Base-by-base conservation (phyloP, 2,329 filamentous ascomycete genomes). In the Teratosphaeria epicoccoides region DNA sequence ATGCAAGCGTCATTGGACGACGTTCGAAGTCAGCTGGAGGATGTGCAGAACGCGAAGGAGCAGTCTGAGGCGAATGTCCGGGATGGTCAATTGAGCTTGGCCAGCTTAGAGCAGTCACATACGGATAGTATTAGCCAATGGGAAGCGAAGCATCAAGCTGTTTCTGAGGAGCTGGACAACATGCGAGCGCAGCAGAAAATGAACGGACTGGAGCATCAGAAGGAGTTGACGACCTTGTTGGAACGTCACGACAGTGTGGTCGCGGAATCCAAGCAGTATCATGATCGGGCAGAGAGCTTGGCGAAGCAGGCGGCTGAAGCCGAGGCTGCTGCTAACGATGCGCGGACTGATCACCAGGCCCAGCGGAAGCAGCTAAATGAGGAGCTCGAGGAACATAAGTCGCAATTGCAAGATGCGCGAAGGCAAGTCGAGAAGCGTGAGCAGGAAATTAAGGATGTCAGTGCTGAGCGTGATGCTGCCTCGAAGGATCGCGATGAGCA, bases 161-260 rank as follows among this genome's bases (percentile, higher is more conserved):
- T 20, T 14, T 23, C 9, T 37, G 28, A 46, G 6, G 6, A 24
- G 11, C 28, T 49, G 33, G 25, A 24, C 12, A 37, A 46, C 10
- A 9, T 23, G 6, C 14, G n/a, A n/a, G 46, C 51, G 10, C 52
- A 58, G 22, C 55, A 55, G 26, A 47, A 44, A 14, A 52, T 48
- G 6, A 49, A 47, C 11, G 52, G 53, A 14, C 48, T 50, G 12
- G 43, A 49, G 9, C n/a, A 48, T 1, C 28, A 54, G 22, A 50
- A 57, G 24, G 50, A 59, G 20, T 29, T 60, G n/a, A 48, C 57
- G 6, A 49, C 50, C 7, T 46, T 62, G 2, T 52, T 57, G 29
- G 26, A 43, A 11, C 53, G 52, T 20, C 45, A 56, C 40, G 50
- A 57, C 12, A 46, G 23, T 10, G 25, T 55, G 4, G 52, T 50